A percentile compares a stretch with the other conserved stretches of the same genome.
Evolutionary conservation across 179 eudicot species (phyloP).

Genomic region (Camellia oleifera): DNA sequence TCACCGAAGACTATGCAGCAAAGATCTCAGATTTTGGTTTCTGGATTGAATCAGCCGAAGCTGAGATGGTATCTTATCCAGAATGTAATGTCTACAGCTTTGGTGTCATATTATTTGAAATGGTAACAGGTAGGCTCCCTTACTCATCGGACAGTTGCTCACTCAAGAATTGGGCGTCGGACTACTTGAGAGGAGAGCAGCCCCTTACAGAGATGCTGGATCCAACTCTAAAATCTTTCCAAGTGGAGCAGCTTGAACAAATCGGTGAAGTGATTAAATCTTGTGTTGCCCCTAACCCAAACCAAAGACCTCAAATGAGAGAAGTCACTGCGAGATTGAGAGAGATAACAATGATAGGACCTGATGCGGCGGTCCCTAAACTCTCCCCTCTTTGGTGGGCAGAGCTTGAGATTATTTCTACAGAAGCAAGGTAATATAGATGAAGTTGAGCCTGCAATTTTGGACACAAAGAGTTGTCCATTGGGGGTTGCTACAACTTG

Average conservation of each 20-base stretch:
- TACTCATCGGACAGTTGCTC: conserved; percentile 42
- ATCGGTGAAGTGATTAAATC: conserved; percentile 44
- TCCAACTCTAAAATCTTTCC: conserved; percentile 49
- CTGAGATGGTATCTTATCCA: conserved; percentile 28
- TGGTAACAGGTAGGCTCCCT: conserved; percentile 63
- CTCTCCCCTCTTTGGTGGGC: conserved; percentile 98
- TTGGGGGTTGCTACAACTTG: too few species aligned
- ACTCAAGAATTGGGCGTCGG: conserved; percentile 61
- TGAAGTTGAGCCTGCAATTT: not conserved
- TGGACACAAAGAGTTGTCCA: not conserved
- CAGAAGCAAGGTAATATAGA: conserved; percentile 22
- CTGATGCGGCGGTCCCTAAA: conserved; percentile 65
- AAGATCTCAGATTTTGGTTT: conserved; percentile 82
- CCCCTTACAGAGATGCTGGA: conserved; percentile 56
- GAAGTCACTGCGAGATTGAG: conserved; percentile 53
- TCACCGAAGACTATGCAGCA: conserved; percentile 90
- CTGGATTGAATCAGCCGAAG: conserved; percentile 48
- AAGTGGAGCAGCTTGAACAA: conserved; percentile 47
- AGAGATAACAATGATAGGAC: conserved; percentile 61
- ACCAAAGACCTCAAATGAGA: conserved; percentile 55
- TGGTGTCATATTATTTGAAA: conserved; percentile 65
- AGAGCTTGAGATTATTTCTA: conserved; percentile 73
- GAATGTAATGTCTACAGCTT: conserved; percentile 62
- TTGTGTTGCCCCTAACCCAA: conserved; percentile 53
- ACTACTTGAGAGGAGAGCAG: conserved; percentile 38